Base-by-base conservation (phyloP, 2,329 filamentous ascomycete species). In the Verticillium zaregamsianum region DNA sequence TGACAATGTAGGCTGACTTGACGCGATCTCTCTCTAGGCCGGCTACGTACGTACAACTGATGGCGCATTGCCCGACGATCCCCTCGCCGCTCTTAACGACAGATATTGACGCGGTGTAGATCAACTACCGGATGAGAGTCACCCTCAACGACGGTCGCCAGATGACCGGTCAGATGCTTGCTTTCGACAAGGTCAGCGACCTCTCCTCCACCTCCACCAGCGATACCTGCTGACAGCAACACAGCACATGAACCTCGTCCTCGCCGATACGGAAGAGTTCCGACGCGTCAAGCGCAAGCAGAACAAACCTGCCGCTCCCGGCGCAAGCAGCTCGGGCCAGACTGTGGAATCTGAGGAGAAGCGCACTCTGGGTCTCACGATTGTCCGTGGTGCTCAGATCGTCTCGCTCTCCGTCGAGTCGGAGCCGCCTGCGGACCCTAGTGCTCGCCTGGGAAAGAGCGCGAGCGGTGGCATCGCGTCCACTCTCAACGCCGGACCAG, bases 61-160 rank as follows among this genome's bases (percentile, higher is more conserved):
- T 17, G 25, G n/a, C 15, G 28, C n/a, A 35, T 52, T 14, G 20
- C 39, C 40, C 55, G 39, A 35, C 31, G 20, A 28, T 39, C 25
- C 23, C 17, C 23, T n/a, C 25, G 25, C 28, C 5, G 12, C 20
- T 23, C 9, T 20, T n/a, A 25, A 5, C 20, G 45, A 25, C 14
- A 28, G 14, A 15, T 31, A 56, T 55, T 58, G 52, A 57, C 55
- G 35, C 39, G 23, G n/a, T 49, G 5, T 45, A 98, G 95, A 96
- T 99, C 85, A 98, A 99, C 83, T 98, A 96, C 84, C 92, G 94
- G 79, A 98, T 99, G 93, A 90, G 94, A 75, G 90, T 97, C 67
- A 98, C 93, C 61, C 85, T 99, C 76, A 92, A 92, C 73, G 95
- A 99, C 80, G 92, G 92, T 67, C 89, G 95, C 73, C 92, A 97